Conservation (phyloP, 805 yeast genomes). For the Myxozyma monticola region DNA sequence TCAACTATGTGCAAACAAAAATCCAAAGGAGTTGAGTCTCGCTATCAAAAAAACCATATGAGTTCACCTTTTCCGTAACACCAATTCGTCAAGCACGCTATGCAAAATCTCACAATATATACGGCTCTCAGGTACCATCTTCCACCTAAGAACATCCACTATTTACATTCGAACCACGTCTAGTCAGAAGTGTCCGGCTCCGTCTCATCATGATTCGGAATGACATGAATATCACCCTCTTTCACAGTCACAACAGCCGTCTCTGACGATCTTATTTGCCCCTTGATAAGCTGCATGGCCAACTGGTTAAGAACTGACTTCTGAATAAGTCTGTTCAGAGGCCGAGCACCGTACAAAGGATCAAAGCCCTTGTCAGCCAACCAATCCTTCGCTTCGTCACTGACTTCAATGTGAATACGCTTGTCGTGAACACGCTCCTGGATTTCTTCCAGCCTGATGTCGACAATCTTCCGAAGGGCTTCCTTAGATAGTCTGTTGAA, state of each 20-base stretch:
- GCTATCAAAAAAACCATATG: too few relatives aligned
- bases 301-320: conserved; percentile 82
- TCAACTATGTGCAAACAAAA: too few relatives aligned
- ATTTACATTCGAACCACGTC: too few relatives aligned
- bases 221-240: conserved; percentile 46
- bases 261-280: conserved; percentile 65
- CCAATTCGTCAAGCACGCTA: too few relatives aligned
- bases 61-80: too few relatives aligned
- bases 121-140: too few relatives aligned
- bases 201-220: conserved; percentile 46
- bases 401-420: conserved; percentile 61
- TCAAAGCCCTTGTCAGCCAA: conserved; percentile 86
- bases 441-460: conserved; percentile 78
- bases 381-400: conserved; percentile 71
- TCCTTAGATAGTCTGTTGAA: conserved; percentile 83
- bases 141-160: too few relatives aligned
- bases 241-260: conserved; percentile 53
- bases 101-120: too few relatives aligned
- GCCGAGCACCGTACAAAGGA: conserved; percentile 92
- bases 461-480: conserved; percentile 77
- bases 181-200: too few relatives aligned
- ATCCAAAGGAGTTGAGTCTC: too few relatives aligned
- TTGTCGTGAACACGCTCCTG: conserved; percentile 75
- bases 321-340: conserved; percentile 86
- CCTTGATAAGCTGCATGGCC: conserved; percentile 76